Conservation (phyloP, 148 eudicot species). For the Vaccinium darrowii region DNA sequence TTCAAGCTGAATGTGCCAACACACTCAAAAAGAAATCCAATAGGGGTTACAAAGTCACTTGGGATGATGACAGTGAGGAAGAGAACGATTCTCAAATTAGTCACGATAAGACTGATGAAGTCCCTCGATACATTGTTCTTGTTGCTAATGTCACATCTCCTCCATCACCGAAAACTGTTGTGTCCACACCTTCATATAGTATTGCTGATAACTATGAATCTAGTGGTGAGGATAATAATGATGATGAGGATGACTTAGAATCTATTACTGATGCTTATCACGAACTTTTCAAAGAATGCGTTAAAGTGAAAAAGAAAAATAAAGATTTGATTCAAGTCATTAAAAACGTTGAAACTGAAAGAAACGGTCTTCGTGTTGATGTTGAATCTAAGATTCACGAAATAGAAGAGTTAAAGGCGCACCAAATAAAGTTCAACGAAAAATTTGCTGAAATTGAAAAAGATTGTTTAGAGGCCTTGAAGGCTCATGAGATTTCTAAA, state of each 20-base stretch:
- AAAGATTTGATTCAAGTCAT: neutral
- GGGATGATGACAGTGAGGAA: neutral
- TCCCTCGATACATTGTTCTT: neutral
- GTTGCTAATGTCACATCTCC: neutral
- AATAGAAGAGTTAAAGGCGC: neutral
- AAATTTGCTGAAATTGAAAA: neutral
- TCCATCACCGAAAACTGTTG: neutral
- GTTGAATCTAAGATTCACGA: neutral
- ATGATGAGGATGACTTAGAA: neutral
- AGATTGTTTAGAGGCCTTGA: neutral
- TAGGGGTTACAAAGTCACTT: neutral
- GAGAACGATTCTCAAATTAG: neutral
- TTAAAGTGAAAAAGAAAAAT: neutral
- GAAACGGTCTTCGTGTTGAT: neutral
- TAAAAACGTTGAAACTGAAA: neutral
- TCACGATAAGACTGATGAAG: neutral
- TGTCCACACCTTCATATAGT: neutral
- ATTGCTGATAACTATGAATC: neutral
- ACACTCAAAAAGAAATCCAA: neutral
- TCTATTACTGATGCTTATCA: neutral
- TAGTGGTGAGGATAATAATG: neutral
- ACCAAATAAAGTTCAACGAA: neutral
- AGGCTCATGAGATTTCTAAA: neutral
- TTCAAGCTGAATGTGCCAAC: neutral
- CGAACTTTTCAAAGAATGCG: neutral